Base-by-base conservation (phyloP, 2,329 filamentous ascomycete species). In the Botryotinia convoluta region DNA sequence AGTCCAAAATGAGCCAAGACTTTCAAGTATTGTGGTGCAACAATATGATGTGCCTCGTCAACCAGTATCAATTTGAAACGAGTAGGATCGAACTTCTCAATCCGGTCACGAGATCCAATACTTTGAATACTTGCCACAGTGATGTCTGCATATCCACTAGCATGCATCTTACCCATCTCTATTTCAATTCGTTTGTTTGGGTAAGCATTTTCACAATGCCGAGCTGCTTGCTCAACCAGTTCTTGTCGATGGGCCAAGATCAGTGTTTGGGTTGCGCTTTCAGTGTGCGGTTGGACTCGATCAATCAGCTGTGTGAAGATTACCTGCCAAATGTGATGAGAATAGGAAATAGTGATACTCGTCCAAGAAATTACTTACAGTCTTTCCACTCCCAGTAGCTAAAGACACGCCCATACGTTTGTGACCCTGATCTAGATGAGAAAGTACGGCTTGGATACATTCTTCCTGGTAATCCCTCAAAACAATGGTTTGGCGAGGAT, bases 31-130 rank as follows among this genome's bases (percentile, higher is more conserved):
- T 90, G 90, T 2, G 89, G 87, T 0, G 96, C 93, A 62, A 98
- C 95, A 71, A 98, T 97, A 82, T 99, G 96, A 81, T 99, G 96
- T 7, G 95, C 96, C 83, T 99, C 96, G 77, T 99, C 96, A 6
- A 99, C 95, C 4, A 99, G 87, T 0, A 99, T 85, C 0, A 99
- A 88, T 83, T 99, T 99, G 85, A 95, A 98, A 12, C 85, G 85
- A 0, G 82, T 82, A 0, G 94, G 92, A 77, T 97, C 89, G 79
- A 95, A 98, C 80, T 97, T 98, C 51, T 82, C 80, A n/a, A 98
- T 86, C 2, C 96, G 89, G 70, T 91, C 88, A 20, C 89, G 88
- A 8, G 93, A 97, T 12, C 87, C 89, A 77, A 99, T 90, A 81
- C 93, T 98, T 79, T 92, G 91, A 51, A 99, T 87, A 48, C 95